Base-by-base conservation (phyloP, 2,329 filamentous ascomycete genomes). In the Clonostachys solani region DNA sequence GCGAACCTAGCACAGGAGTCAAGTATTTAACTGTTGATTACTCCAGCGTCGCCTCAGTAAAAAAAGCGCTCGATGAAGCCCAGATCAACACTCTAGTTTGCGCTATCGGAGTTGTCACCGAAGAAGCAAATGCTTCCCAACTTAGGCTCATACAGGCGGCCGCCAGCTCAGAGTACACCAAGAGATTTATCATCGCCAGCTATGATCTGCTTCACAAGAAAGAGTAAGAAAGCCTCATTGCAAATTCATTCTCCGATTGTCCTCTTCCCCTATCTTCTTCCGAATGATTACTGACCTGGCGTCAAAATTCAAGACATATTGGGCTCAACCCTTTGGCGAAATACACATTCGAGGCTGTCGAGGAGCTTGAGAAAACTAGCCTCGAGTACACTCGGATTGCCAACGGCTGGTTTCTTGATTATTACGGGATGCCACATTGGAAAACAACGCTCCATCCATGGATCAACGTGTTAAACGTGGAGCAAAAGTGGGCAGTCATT, bases 371-470 rank as follows among this genome's bases (percentile, higher is more conserved):
- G 3, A 10, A 29, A 6, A 41, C 44, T 4, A 15, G 13, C 17
- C 42, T 54, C 5, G 49, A 49, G 33, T 44, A 45, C 12, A 60
- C 57, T 0, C 57, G 56, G 3, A 42, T 60, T 3, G 44, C 37
- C 2, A 57, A 52, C 12, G 57, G 56, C 3, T 57, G 52, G 50
- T 59, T 61, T 35, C 49, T 58, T 3, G 59, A 61, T 23, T 61
- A 60, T 44, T 61, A 56, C 3, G 59, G 55, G n/a, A 51, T 58
- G 51, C 59, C 57, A 0, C 12, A 47, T 17, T 51, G 55, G 47
- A 47, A 54, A 34, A 52, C 50, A 1, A 37, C 58, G 15, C 16
- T 56, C 5, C 48, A 54, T 5, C 56, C 56, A 1, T 58, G 56
- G 56, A 50, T 58, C 23, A 58, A 58, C 5, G n/a, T 56, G 1